phyloP scores from a whole-genome alignment of 1,139 yeast species.

The Candida glucosophila region DNA sequence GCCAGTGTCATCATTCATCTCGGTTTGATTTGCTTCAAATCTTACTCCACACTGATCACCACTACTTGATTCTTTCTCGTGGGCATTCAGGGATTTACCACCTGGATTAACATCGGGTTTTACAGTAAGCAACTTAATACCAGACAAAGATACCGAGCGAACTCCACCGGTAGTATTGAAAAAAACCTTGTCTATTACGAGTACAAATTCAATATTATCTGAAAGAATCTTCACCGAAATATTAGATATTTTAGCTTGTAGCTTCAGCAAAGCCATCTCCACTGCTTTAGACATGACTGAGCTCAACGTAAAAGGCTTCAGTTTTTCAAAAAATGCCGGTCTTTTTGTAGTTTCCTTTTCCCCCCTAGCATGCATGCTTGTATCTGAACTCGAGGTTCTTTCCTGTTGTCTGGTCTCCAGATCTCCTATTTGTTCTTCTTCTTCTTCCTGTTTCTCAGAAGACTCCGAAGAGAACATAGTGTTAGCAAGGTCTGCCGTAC shows the following conservation, averaged over 20 bases:
- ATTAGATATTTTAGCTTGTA: conserved; percentile 39
- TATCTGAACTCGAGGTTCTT: conserved; percentile 5
- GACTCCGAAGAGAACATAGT: no score
- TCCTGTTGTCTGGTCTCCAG: conserved; percentile 7
- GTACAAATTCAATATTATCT: conserved; percentile 38
- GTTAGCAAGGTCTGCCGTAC: conserved; percentile 58
- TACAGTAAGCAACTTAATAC: conserved; percentile 26
- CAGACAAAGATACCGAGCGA: conserved; percentile 31
- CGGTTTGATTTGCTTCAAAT: conserved; percentile 7
- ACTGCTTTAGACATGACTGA: conserved; percentile 56
- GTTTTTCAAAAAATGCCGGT: no score
- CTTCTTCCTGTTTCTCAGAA: conserved; percentile 18
- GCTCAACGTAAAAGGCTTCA: conserved; percentile 33
- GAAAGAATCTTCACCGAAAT: conserved; percentile 41
- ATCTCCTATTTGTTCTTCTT: conserved; percentile 8
- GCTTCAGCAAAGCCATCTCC: conserved; percentile 60
- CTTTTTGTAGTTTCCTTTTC: no score
- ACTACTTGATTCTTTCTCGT: conserved; percentile 7
- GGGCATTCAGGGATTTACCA: no score
- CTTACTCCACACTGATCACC: conserved; percentile 7
- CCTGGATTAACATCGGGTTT: conserved; percentile 32
- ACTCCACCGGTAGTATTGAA: conserved; percentile 41
- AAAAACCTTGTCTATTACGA: conserved; percentile 31
- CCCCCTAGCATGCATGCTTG: conserved; percentile 7
- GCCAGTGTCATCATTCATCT: conserved; percentile 5